These are phyloP conservation scores for Aureobasidium sp. DNA, from an alignment of 2,329 filamentous ascomycete species.

Conservation along the genomic window DNA sequence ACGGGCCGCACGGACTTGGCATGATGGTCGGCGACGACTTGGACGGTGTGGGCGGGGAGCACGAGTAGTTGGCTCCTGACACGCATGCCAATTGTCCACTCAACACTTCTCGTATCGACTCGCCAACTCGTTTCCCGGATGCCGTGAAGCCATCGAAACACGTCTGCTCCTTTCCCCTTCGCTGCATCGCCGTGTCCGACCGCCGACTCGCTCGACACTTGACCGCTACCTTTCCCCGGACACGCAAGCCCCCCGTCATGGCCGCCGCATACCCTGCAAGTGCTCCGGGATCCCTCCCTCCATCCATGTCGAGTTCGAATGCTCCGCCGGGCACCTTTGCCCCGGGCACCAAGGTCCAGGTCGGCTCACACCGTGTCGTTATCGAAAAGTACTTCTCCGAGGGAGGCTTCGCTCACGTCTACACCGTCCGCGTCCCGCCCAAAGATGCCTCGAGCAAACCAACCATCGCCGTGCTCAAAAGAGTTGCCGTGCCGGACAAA, in stretches of 20 bases:
- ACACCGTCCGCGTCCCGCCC: slow-evolving; percentile 79
- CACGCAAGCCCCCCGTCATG: slow-evolving; percentile 1
- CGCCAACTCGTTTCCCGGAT: not conserved
- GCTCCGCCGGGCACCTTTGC: slow-evolving; percentile 66
- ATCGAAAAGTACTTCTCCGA: slow-evolving; percentile 98
- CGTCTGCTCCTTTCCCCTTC: not conserved
- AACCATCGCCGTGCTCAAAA: slow-evolving; percentile 78
- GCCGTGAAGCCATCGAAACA: not conserved
- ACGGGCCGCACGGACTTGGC: slow-evolving; percentile 2
- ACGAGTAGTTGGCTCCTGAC: not conserved
- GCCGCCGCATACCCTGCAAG: slow-evolving; percentile 8
- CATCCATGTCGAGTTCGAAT: slow-evolving; percentile 12
- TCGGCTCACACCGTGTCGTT: slow-evolving; percentile 82
- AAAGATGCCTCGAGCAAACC: slow-evolving; percentile 57
- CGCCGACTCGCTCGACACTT: not conserved
- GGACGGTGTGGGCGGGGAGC: not conserved
- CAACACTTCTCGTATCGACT: not conserved
- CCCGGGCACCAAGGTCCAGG: slow-evolving; percentile 92
- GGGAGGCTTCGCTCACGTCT: slow-evolving; percentile 96
- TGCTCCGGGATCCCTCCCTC: not conserved
- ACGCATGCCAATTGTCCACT: not conserved
- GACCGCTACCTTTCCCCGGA: slow-evolving; percentile 8
- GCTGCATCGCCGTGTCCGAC: not conserved
- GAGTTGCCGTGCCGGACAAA: slow-evolving; percentile 94
- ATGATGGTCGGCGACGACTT: not conserved